Evolutionary conservation across 2,329 filamentous ascomycete species (phyloP).

Genomic region (Lecanicillium sp.): DNA sequence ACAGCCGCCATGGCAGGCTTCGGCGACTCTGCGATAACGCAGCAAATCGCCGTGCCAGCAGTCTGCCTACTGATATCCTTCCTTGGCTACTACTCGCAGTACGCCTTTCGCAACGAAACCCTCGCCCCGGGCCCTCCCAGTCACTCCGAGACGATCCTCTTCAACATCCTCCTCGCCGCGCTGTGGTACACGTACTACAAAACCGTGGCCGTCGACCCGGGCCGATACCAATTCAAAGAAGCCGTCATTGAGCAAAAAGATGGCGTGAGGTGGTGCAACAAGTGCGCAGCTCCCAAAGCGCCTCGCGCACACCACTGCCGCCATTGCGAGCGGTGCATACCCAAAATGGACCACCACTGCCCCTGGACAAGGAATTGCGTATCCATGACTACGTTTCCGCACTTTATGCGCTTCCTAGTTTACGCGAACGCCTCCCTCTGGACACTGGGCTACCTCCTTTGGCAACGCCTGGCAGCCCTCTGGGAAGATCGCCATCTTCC

Average conservation of each 20-base stretch:
- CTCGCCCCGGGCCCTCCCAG: slow-evolving; percentile 54
- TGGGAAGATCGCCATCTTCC: slow-evolving; percentile 61
- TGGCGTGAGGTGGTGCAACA: slow-evolving; percentile 57
- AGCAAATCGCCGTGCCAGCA: slow-evolving; percentile 57
- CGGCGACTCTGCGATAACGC: slow-evolving; percentile 33
- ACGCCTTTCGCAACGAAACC: slow-evolving; percentile 52
- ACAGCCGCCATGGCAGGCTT: slow-evolving; percentile 30
- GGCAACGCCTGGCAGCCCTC: slow-evolving; percentile 46
- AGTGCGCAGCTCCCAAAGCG: slow-evolving; percentile 67
- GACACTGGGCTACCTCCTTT: slow-evolving; percentile 52
- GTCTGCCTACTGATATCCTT: slow-evolving; percentile 60
- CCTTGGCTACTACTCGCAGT: slow-evolving; percentile 64
- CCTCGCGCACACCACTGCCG: slow-evolving; percentile 76
- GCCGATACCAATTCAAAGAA: slow-evolving; percentile 39
- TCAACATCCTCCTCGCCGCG: slow-evolving; percentile 57
- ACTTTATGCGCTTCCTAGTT: slow-evolving; percentile 71
- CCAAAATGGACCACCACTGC: slow-evolving; percentile 82
- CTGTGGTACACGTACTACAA: slow-evolving; percentile 64
- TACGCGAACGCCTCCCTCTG: slow-evolving; percentile 61
- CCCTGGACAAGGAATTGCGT: slow-evolving; percentile 82
- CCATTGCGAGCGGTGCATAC: slow-evolving; percentile 64
- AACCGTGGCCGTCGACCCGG: slow-evolving; percentile 49
- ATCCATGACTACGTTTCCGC: slow-evolving; percentile 70
- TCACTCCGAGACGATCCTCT: slow-evolving; percentile 45
- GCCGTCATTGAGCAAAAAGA: slow-evolving; percentile 21